Conservation (phyloP, 768 basidiomycete species). For the Serendipita sp. region DNA sequence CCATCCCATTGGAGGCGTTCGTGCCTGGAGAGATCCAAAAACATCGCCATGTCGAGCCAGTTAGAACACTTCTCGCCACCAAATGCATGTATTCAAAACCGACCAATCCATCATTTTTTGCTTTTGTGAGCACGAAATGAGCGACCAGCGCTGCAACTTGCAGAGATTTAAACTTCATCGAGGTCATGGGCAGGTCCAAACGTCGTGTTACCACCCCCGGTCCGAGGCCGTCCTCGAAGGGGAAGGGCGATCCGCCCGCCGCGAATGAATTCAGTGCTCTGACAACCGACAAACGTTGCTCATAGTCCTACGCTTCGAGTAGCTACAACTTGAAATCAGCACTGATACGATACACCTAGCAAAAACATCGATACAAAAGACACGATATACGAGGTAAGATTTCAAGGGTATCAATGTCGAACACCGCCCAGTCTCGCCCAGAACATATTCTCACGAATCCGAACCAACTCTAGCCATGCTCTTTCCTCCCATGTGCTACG, state of each 20-base stretch:
- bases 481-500: slow-evolving; percentile 62
- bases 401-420: not conserved
- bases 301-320: too few relatives aligned
- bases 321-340: too few relatives aligned
- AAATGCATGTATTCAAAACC: not conserved
- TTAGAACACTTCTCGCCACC: too few relatives aligned
- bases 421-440: slow-evolving; percentile 61
- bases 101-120: slow-evolving; percentile 5
- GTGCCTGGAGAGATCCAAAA: not conserved
- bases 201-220: not conserved
- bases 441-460: slow-evolving; percentile 70
- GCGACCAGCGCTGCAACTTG: not conserved
- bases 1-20: slow-evolving; percentile 4
- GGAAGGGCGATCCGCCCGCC: too few relatives aligned
- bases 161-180: not conserved
- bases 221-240: not conserved
- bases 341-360: too few relatives aligned
- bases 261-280: not conserved
- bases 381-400: too few relatives aligned
- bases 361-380: too few relatives aligned
- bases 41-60: too few relatives aligned
- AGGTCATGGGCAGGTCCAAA: not conserved
- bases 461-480: slow-evolving; percentile 65
- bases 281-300: too few relatives aligned
- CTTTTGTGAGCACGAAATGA: not conserved